phyloP scores from a whole-genome alignment of 2,329 filamentous ascomycete species.

The Metarhizium humberi region DNA sequence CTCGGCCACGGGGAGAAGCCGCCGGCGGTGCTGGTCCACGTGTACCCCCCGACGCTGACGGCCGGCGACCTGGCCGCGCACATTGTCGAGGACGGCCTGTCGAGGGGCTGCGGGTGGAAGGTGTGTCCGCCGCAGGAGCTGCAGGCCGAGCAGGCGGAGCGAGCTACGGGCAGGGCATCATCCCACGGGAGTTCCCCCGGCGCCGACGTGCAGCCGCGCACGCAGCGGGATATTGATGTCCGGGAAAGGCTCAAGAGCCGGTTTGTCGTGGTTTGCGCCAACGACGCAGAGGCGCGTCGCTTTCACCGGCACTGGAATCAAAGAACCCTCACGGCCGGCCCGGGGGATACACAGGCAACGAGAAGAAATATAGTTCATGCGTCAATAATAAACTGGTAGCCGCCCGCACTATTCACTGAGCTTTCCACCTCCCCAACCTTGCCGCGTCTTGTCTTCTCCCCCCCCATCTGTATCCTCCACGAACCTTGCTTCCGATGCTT shows the following conservation, averaged over 20 bases:
- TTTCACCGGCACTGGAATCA: constrained; percentile 34
- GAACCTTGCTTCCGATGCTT: background rate
- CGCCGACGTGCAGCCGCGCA: background rate
- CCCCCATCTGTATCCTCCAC: background rate
- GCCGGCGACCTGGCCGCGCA: constrained; percentile 23
- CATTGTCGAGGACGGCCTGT: constrained; percentile 32
- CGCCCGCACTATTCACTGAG: constrained; percentile 6
- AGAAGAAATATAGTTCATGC: constrained; percentile 17
- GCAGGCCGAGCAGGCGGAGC: background rate
- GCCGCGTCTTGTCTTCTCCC: background rate
- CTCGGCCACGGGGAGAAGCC: constrained; percentile 16
- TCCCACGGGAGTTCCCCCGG: constrained; percentile 5
- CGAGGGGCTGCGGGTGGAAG: constrained; percentile 20
- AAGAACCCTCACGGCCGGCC: constrained; percentile 16
- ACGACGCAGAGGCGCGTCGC: constrained; percentile 24
- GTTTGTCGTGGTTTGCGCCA: constrained; percentile 24
- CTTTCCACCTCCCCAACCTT: background rate
- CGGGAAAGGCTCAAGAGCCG: constrained; percentile 13
- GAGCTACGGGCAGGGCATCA: background rate
- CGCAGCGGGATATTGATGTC: constrained; percentile 9
- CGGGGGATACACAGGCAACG: constrained; percentile 1
- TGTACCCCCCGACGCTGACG: constrained; percentile 20
- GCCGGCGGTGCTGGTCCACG: constrained; percentile 20
- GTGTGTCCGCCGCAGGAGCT: constrained; percentile 12
- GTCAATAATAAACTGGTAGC: constrained; percentile 24